phyloP scores from a whole-genome alignment of 2,329 filamentous ascomycete species.

The Aspergillus sp. region DNA sequence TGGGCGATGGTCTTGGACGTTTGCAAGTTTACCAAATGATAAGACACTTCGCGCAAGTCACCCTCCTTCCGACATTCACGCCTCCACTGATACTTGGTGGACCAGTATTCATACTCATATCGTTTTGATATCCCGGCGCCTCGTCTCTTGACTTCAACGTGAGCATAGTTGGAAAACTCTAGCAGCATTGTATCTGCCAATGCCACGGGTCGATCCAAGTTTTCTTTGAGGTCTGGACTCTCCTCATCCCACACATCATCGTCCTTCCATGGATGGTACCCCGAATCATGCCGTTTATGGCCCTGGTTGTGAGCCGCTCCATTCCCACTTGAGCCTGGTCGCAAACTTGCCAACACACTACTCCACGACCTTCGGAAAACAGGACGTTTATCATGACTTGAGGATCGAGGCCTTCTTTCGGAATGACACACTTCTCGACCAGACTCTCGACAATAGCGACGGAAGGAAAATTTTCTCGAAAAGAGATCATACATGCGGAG shows the following conservation, averaged over 20 bases:
- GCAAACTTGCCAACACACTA: slow-evolving; percentile 53
- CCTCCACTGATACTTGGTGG: slow-evolving; percentile 77
- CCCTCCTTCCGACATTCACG: slow-evolving; percentile 66
- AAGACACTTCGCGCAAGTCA: slow-evolving; percentile 61
- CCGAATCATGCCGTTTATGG: slow-evolving; percentile 54
- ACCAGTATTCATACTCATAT: slow-evolving; percentile 96
- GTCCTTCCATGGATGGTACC: slow-evolving; percentile 47
- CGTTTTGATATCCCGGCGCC: slow-evolving; percentile 64
- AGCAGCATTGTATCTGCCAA: slow-evolving; percentile 79
- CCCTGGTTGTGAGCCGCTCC: slow-evolving; percentile 22
- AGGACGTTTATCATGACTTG: slow-evolving; percentile 46
- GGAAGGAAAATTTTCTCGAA: slow-evolving; percentile 80
- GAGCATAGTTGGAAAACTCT: slow-evolving; percentile 96
- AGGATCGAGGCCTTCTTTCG: slow-evolving; percentile 57
- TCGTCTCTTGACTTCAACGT: slow-evolving; percentile 72
- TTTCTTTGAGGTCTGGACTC: slow-evolving; percentile 8
- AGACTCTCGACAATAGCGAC: slow-evolving; percentile 87
- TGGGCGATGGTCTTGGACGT: slow-evolving; percentile 67
- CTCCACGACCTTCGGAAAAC: slow-evolving; percentile 56
- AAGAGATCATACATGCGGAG: slow-evolving; percentile 89
- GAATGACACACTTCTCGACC: slow-evolving; percentile 89
- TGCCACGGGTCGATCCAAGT: slow-evolving; percentile 20
- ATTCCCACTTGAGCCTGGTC: slow-evolving; percentile 52
- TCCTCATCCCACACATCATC: slow-evolving; percentile 28
- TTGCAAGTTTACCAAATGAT: slow-evolving; percentile 70